These are phyloP conservation scores for Dendrobium huoshanense DNA, from an alignment of 106 monocot species.

Conservation along the genomic window DNA sequence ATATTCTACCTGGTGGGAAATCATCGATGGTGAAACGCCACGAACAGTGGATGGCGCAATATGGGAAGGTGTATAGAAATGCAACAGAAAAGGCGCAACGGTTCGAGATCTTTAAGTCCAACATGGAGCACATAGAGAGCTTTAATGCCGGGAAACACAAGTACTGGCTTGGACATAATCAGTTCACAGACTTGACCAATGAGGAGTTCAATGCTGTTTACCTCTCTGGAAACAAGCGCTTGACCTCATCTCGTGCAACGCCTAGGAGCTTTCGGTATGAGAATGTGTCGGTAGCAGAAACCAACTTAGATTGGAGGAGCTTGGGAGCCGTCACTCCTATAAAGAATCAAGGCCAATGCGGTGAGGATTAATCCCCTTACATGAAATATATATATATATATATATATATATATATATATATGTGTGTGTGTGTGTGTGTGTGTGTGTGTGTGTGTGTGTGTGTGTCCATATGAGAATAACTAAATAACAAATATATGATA, in stretches of 20 bases:
- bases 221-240: conserved; percentile 22
- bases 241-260: background rate
- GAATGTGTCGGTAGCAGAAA: conserved; percentile 39
- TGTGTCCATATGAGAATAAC: background rate
- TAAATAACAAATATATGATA: background rate
- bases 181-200: conserved; percentile 75
- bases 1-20: background rate
- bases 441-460: no score
- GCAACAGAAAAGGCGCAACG: conserved; percentile 29
- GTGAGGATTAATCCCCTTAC: conserved; percentile 15
- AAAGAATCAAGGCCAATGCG: conserved; percentile 77
- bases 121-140: conserved; percentile 33
- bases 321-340: conserved; percentile 49
- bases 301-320: conserved; percentile 64
- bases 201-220: conserved; percentile 54
- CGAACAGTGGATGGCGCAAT: conserved; percentile 1
- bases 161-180: conserved; percentile 54
- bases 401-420: no score
- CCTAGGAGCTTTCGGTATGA: conserved; percentile 26
- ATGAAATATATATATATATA: no score
- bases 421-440: no score
- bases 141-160: conserved; percentile 47
- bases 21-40: background rate
- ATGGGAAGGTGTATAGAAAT: conserved; percentile 2
- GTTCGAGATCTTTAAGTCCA: conserved; percentile 62